Evolutionary conservation across 192 early-diverging fungal genomes (phyloP), one percentile per base, ranked within the genome.

Genomic region (Geranomyces michiganensis): DNA sequence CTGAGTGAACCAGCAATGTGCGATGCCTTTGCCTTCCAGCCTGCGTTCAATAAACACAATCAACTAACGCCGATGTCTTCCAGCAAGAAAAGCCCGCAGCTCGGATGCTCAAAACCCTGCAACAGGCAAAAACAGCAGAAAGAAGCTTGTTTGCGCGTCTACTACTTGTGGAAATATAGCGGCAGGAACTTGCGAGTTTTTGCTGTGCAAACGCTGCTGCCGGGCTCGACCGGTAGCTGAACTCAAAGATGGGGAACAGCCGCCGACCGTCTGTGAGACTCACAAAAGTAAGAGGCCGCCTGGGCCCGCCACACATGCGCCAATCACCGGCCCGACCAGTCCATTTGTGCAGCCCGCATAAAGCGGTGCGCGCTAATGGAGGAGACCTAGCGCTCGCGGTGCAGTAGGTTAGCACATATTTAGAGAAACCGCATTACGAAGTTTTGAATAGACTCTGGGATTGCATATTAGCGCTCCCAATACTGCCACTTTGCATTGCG

Each of bases 91-190:
- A 29, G 58, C 58, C 17, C 58, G 29, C 17, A 29, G 24, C 9
- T 10, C 15, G 12, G 29, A 2, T 7, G 21, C 29, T 17, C 2
- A 7, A 29, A 33, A 8, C 17, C 19, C 15, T 19, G 29, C 17
- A 60, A 29, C 7, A 33, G 31, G 58, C 31, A 46, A 27, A 26
- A 44, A 47, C 17, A 26, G n/a, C 30, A 47, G 45, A 36, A 60
- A 56, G 47, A 26, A 56, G 33, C 71, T 19, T 74, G 71, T 51
- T 74, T 55, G 33, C 62, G 55, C 22, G 29, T 71, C 15, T 76
- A 79, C 15, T 19, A 44, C 21, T 21, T 83, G 82, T 49, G 56
- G 67, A 22, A 81, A 84, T 56, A 65, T 77, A 30, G 49, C 65
- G 26, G 76, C 77, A 14, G 17, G 36, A 24, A 81, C 78, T 56